Evolutionary conservation across 805 yeast genomes (phyloP), one percentile per base, ranked within the genome.

Genomic region (Brettanomyces bruxellensis): DNA sequence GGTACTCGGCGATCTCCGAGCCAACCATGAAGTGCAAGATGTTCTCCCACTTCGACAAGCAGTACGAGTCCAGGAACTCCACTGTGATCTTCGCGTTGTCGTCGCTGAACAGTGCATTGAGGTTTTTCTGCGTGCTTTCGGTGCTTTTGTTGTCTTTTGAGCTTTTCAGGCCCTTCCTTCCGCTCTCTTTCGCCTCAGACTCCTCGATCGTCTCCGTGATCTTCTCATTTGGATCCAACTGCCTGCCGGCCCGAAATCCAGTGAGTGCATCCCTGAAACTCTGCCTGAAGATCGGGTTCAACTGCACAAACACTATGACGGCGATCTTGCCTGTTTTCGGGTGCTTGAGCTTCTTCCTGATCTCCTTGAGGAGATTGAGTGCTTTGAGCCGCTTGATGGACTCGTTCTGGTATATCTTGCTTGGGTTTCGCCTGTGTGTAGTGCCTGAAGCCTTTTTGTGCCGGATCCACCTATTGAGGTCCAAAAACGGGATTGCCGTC

Each of bases 11-110:
- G 41, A 82, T 67, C 44, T 86, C 86, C 0, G 97, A 87, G 2
- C 98, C 96, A 40, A 93, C 99, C 98, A 93, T 91, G 68, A 83
- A 93, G 70, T 93, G 98, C 55, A 93, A 70, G 54, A 93, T 91
- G 6, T 87, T 79, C 61, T 93, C 99, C 99, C 99, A 93, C 59
- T 85, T 88, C 41, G 74, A 76, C 5, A 88, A 75, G 12, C 96
- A 95, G 65, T 88, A 90, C 37, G 71, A 70, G 54, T 87, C 95
- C 42, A 91, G 69, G 55, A 82, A 83, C 35, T 72, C 74, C n/a
- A 80, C 64, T 41, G 77, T 80, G 4, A 85, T 83, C 30, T 68
- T 67, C 46, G 76, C 75, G 40, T 77, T 74, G 7, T 35, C 45
- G 51, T 75, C 34, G 79, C n/a, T 95, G 96, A 68, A 86, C 2